Conservation (phyloP, 805 yeast species). For the Pachysolen tannophilus region DNA sequence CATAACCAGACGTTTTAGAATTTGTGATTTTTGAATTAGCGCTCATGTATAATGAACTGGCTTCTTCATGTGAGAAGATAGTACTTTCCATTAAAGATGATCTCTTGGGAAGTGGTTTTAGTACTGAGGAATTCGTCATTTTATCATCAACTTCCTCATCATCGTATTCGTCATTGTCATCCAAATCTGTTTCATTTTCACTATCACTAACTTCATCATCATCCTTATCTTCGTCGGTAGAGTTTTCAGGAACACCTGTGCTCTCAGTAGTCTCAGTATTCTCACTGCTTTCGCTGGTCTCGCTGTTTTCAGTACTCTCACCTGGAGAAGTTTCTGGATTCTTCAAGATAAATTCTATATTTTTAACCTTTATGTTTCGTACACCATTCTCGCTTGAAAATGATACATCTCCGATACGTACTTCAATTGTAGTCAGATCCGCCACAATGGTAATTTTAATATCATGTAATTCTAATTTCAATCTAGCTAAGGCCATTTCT, state of each 20-base stretch:
- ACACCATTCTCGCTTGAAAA: constrained; percentile 38
- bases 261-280: constrained; percentile 3
- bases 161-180: constrained; percentile 17
- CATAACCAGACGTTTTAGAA: constrained; percentile 11
- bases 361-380: constrained; percentile 31
- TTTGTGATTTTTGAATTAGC: constrained; percentile 51
- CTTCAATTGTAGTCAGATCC: constrained; percentile 31
- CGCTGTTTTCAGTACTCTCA: constrained; percentile 11
- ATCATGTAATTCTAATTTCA: constrained; percentile 42
- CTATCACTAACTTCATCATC: constrained; percentile 2
- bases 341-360: constrained; percentile 30
- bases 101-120: constrained; percentile 14
- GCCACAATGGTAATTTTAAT: constrained; percentile 40
- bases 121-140: constrained; percentile 22
- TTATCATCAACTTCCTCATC: constrained; percentile 23
- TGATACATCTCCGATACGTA: constrained; percentile 22
- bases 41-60: constrained; percentile 73
- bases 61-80: constrained; percentile 60
- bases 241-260: constrained; percentile 2
- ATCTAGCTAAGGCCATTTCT: constrained; percentile 56
- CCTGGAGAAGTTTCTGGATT: constrained; percentile 30
- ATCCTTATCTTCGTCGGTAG: constrained; percentile 4
- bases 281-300: constrained; percentile 4
- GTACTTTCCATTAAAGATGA: constrained; percentile 40
- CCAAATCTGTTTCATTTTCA: constrained; percentile 17